Evolutionary conservation across 2,329 filamentous ascomycete genomes (phyloP).

Genomic region (Neurospora sp.): DNA sequence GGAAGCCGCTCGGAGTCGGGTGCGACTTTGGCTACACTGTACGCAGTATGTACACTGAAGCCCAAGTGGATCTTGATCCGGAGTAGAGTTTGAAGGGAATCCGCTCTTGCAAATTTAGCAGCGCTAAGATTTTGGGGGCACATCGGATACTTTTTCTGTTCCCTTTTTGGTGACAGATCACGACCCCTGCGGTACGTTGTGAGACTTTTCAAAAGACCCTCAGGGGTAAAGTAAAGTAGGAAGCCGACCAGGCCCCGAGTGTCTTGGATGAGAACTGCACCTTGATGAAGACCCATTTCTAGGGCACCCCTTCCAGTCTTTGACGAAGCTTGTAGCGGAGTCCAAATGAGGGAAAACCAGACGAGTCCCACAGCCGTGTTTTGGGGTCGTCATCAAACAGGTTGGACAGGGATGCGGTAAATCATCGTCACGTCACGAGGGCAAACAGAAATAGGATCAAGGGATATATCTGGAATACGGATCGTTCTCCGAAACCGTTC

Average conservation of each 20-base stretch:
- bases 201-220: background rate
- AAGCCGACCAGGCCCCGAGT: background rate
- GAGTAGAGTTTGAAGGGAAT: background rate
- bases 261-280: background rate
- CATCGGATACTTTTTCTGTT: background rate
- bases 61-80: background rate
- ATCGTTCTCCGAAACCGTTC: background rate
- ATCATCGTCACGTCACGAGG: constrained; percentile 7
- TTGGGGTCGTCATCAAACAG: background rate
- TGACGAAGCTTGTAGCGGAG: background rate
- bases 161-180: background rate
- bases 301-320: background rate
- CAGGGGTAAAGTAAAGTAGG: background rate
- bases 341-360: background rate
- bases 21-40: background rate
- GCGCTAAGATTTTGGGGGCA: background rate
- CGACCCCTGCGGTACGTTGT: background rate
- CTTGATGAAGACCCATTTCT: background rate
- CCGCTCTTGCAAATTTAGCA: background rate
- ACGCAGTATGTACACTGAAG: background rate
- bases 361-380: background rate
- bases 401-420: constrained; percentile 2
- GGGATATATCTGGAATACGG: background rate
- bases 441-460: background rate
- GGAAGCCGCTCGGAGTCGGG: background rate